Evolutionary conservation across 345 rosid genomes (phyloP).

Genomic region (Clausena lansium): DNA sequence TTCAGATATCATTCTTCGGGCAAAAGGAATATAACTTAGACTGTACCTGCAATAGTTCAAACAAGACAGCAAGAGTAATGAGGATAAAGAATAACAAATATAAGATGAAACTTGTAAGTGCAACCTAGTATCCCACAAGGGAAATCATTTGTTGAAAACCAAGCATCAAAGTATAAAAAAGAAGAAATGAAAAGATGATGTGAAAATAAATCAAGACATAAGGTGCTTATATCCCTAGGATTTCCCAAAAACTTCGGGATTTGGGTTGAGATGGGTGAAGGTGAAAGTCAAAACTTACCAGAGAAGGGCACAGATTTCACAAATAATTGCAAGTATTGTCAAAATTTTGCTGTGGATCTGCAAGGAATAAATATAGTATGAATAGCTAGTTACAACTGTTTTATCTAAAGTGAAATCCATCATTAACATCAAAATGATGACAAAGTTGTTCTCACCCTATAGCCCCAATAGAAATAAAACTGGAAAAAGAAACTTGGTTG

Average conservation of each 20-base stretch:
- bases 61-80: slow-evolving; percentile 5
- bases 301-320: slow-evolving; percentile 82
- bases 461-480: background rate
- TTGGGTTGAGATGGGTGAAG: background rate
- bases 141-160: background rate
- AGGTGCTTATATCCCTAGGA: background rate
- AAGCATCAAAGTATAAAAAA: background rate
- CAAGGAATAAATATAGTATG: slow-evolving; percentile 21
- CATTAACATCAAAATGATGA: background rate
- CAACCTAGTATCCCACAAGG: background rate
- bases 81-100: slow-evolving; percentile 1
- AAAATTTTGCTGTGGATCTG: slow-evolving; percentile 86
- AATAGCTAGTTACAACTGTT: background rate
- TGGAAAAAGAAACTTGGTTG: background rate
- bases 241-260: background rate
- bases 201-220: background rate
- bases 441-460: background rate
- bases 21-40: slow-evolving; percentile 88
- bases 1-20: slow-evolving; percentile 72
- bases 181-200: background rate
- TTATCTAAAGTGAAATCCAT: background rate
- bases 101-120: background rate
- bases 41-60: slow-evolving; percentile 73
- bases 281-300: slow-evolving; percentile 55
- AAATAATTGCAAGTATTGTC: slow-evolving; percentile 68